These are phyloP conservation scores for Magnusiomyces fungicola DNA, from an alignment of 1,139 yeast genomes.

Conservation along the genomic window DNA sequence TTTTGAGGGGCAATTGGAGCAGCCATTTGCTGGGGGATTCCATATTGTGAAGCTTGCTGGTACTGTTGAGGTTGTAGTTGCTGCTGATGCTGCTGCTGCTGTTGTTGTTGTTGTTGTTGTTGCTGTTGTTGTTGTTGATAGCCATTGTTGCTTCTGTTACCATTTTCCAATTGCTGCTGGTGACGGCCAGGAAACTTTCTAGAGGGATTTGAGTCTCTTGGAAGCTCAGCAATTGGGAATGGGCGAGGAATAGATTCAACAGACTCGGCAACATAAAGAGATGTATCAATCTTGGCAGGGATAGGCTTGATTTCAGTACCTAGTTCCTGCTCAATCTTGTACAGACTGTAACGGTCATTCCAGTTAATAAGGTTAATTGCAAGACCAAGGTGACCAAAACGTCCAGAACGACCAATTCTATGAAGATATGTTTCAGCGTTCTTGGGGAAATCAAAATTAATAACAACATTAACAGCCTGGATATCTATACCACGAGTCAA, in stretches of 20 bases:
- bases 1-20: not conserved
- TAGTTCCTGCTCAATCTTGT: slow-evolving; percentile 93
- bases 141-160: slow-evolving; percentile 16
- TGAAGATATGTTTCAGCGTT: slow-evolving; percentile 96
- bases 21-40: too few relatives aligned
- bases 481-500: slow-evolving; percentile 98
- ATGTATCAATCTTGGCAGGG: slow-evolving; percentile 82
- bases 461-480: slow-evolving; percentile 96
- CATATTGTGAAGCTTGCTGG: not conserved
- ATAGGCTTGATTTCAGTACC: slow-evolving; percentile 97
- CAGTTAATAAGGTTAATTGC: slow-evolving; percentile 95
- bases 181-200: slow-evolving; percentile 16
- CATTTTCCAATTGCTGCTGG: slow-evolving; percentile 16
- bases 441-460: slow-evolving; percentile 97
- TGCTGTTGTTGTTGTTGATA: slow-evolving; percentile 19
- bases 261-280: slow-evolving; percentile 82
- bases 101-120: slow-evolving; percentile 15
- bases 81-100: slow-evolving; percentile 21
- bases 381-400: slow-evolving; percentile 96
- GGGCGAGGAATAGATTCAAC: slow-evolving; percentile 77
- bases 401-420: slow-evolving; percentile 98
- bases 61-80: slow-evolving; percentile 14
- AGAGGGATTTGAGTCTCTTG: slow-evolving; percentile 31
- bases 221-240: slow-evolving; percentile 64
- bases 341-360: slow-evolving; percentile 90